phyloP scores from a whole-genome alignment of 2,329 filamentous ascomycete genomes.

The Monosporascus sp. region DNA sequence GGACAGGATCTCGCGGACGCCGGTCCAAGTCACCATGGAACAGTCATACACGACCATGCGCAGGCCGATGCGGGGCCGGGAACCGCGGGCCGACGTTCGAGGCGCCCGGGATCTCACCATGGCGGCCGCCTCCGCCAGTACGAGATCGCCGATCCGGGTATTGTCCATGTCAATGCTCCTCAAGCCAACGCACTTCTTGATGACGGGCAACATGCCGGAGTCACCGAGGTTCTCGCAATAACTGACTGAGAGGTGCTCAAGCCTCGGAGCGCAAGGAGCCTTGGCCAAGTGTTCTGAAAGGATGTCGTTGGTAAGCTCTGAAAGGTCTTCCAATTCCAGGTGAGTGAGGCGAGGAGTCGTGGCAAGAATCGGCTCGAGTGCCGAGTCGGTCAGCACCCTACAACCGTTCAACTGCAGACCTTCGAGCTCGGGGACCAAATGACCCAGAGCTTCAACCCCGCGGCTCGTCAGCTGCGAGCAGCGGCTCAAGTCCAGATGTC shows the following conservation, averaged over 20 bases:
- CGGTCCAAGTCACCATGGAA: constrained; percentile 86
- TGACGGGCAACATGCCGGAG: constrained; percentile 72
- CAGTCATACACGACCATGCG: constrained; percentile 86
- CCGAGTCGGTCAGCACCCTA: constrained; percentile 64
- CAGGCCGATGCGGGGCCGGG: constrained; percentile 56
- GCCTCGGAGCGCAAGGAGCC: constrained; percentile 63
- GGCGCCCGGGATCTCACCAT: constrained; percentile 63
- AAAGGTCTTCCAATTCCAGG: constrained; percentile 83
- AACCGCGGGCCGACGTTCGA: constrained; percentile 33
- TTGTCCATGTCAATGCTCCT: constrained; percentile 83
- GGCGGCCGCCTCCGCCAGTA: constrained; percentile 77
- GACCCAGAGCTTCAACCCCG: constrained; percentile 65
- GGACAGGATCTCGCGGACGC: constrained; percentile 78
- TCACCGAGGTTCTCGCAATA: constrained; percentile 87
- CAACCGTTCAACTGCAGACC: constrained; percentile 80
- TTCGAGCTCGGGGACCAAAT: constrained; percentile 73
- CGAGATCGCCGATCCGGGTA: constrained; percentile 81
- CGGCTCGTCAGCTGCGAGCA: constrained; percentile 68
- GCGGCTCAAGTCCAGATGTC: constrained; percentile 79
- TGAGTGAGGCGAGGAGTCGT: constrained; percentile 75
- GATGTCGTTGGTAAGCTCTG: constrained; percentile 68
- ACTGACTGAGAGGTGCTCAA: constrained; percentile 81
- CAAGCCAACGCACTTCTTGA: constrained; percentile 69
- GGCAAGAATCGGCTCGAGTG: constrained; percentile 66
- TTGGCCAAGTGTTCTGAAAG: constrained; percentile 69